phyloP scores from a whole-genome alignment of 805 yeast species.

The Priceomyces carsonii region DNA sequence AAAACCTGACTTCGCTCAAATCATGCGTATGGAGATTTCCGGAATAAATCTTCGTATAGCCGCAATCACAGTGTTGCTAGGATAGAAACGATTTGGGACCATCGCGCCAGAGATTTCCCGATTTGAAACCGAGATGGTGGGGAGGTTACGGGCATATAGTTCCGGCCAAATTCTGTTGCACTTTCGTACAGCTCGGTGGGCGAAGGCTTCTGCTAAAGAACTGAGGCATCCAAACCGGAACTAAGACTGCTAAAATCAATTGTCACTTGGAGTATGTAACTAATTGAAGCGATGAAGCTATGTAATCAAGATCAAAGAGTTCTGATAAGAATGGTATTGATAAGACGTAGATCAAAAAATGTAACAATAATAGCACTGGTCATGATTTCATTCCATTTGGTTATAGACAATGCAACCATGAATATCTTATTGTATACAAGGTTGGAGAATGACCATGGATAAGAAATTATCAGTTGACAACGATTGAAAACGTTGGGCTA shows the following conservation, averaged over 20 bases:
- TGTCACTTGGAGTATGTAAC: constrained; percentile 68
- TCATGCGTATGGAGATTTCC: too few relatives aligned
- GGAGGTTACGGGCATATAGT: too few relatives aligned
- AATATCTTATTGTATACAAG: constrained; percentile 80
- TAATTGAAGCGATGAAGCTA: constrained; percentile 52
- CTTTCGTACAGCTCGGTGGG: constrained; percentile 97
- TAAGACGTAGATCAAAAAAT: constrained; percentile 58
- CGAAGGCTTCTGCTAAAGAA: constrained; percentile 71
- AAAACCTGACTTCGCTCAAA: too few relatives aligned
- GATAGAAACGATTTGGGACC: too few relatives aligned
- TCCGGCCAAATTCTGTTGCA: constrained; percentile 84
- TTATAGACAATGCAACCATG: constrained; percentile 92
- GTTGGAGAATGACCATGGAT: constrained; percentile 82
- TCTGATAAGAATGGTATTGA: constrained; percentile 84
- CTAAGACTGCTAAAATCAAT: constrained; percentile 62
- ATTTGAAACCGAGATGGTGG: too few relatives aligned
- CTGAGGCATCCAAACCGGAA: constrained; percentile 90
- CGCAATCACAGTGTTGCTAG: too few relatives aligned
- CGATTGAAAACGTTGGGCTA: constrained; percentile 77
- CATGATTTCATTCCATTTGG: constrained; percentile 89
- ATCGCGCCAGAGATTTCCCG: too few relatives aligned
- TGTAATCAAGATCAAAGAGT: constrained; percentile 75
- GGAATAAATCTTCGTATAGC: too few relatives aligned
- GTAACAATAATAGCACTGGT: constrained; percentile 71
- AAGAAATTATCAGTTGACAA: constrained; percentile 54